Evolutionary conservation across 75 land plant species (phyloP).

Genomic region (Larix kaempferi): DNA sequence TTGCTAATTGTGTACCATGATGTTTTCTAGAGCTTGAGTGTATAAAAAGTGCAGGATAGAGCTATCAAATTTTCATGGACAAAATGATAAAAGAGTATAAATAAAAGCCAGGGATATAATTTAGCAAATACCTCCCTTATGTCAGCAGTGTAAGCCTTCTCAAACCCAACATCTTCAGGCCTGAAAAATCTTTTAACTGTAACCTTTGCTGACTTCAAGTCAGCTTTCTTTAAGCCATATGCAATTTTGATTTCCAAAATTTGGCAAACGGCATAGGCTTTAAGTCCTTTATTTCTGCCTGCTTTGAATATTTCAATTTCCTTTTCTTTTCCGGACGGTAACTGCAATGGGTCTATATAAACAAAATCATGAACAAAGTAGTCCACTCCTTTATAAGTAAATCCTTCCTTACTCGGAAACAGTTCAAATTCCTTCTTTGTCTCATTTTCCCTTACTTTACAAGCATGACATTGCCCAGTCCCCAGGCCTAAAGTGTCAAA

Average conservation of each 20-base stretch:
- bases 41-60: too few species aligned
- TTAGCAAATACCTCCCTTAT: conserved; percentile 61
- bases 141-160: conserved; percentile 81
- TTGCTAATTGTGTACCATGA: too few species aligned
- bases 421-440: conserved; percentile 23
- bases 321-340: conserved; percentile 20
- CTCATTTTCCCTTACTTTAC: conserved; percentile 15
- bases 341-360: conserved; percentile 43
- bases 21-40: too few species aligned
- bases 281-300: conserved; percentile 84
- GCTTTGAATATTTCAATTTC: conserved; percentile 56
- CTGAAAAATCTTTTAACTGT: conserved; percentile 86
- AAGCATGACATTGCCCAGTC: conserved; percentile 62
- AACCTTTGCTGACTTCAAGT: conserved; percentile 18
- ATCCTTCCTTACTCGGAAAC: conserved; percentile 11
- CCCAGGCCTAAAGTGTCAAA: conserved; percentile 61
- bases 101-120: too few species aligned
- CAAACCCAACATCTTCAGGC: conserved; percentile 78
- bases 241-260: conserved; percentile 47
- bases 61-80: too few species aligned
- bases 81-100: too few species aligned
- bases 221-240: conserved; percentile 19
- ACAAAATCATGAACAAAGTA: conserved; percentile 69
- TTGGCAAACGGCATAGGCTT: conserved; percentile 79
- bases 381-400: conserved; percentile 47